phyloP scores from a whole-genome alignment of 306 rosid genomes.

The Prunus persica region DNA sequence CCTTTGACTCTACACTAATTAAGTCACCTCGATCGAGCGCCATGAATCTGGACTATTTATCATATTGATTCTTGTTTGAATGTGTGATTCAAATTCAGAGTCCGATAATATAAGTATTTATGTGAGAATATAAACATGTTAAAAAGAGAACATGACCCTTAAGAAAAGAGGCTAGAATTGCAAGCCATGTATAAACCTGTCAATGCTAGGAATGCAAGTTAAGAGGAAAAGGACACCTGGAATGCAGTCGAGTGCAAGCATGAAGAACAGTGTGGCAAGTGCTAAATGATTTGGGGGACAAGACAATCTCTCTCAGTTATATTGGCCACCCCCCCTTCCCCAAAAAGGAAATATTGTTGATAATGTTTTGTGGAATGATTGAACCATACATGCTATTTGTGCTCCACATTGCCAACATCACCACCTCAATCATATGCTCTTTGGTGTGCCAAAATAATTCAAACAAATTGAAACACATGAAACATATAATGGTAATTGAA shows the following conservation, averaged over 20 bases:
- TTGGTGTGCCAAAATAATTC: not conserved
- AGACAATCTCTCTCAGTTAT: not conserved
- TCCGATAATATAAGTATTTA: no score
- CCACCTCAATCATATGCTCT: not conserved
- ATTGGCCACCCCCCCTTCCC: not conserved
- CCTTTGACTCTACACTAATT: not conserved
- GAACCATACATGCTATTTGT: not conserved
- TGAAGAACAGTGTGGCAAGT: conserved; percentile 3
- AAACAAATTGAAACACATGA: not conserved
- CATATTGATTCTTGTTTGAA: not conserved
- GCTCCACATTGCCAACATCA: not conserved
- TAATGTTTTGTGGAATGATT: not conserved
- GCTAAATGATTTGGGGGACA: conserved; percentile 6
- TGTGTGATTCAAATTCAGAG: no score
- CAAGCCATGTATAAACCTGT: not conserved
- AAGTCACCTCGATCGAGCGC: not conserved
- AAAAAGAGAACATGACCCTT: no score
- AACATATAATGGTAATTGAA: not conserved
- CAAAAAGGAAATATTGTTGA: not conserved
- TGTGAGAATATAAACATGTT: no score
- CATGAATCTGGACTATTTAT: not conserved
- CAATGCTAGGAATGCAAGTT: not conserved
- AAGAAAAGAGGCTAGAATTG: not conserved
- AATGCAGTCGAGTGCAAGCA: conserved; percentile 1
- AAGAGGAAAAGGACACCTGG: not conserved